Base-by-base conservation (phyloP, 2,329 filamentous ascomycete genomes). In the Trichoderma koningii region DNA sequence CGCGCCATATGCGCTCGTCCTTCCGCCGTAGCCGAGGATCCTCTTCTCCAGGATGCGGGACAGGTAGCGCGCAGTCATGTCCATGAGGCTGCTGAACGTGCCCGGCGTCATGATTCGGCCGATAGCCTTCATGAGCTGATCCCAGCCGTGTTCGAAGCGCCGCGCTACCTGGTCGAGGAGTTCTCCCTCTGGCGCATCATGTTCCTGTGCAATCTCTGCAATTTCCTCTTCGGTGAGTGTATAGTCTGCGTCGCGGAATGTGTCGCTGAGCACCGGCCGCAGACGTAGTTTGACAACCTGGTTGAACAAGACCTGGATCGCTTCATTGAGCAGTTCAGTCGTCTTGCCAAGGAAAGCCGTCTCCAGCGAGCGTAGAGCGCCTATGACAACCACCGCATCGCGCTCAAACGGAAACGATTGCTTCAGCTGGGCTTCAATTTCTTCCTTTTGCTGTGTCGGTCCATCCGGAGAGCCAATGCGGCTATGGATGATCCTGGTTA, bases 181-280 rank as follows among this genome's bases (percentile, higher is more conserved):
- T 66, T 80, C 80, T 57, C 81, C 82, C 70, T 86, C 83, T 28
- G 82, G 78, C 66, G 85, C 81, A 23, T 85, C 83, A 65, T 82
- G 81, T 66, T 83, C 80, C 51, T 80, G 79, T 7, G 84, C 84
- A 7, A 83, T 75, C 28, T 88, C 86, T 10, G 79, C 79, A 14
- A 88, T 75, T 61, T 89, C 87, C 48, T 87, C 84, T 67, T 88
- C 84, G 1, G 82, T 83, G 3, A 92, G 81, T 9, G 87, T 84
- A 78, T 99, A 99, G 77, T 97, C 93, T 23, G 91, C 86, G 72
- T 98, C 94, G 50, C 93, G 89, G 82, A 98, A 98, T 0, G 93
- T 89, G 66, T 99, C 94, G 19, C 87, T 85, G 12, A 99, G 82
- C 3, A 97, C 88, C 0, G 92, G 92, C 0, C 93, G 88, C 15